A percentile compares a stretch with the other conserved stretches of the same genome.
These are phyloP conservation scores for Syzygium malaccense DNA, from an alignment of 441 rosid species.

Conservation along the genomic window DNA sequence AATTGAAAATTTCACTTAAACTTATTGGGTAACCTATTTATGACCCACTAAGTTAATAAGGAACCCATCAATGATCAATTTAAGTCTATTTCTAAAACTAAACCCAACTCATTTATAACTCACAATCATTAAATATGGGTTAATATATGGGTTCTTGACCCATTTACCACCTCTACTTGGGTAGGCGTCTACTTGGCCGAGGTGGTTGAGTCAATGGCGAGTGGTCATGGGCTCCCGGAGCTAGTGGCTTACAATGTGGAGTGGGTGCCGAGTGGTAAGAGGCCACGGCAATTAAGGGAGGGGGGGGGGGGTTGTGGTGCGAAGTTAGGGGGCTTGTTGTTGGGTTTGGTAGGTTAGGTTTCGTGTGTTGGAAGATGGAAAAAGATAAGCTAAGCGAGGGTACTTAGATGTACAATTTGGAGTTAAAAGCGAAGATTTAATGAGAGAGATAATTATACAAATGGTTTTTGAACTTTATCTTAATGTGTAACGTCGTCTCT, in stretches of 20 bases:
- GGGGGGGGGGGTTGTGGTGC: background rate
- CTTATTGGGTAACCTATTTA: too few species aligned
- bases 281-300: background rate
- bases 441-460: background rate
- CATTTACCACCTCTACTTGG: background rate
- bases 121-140: too few species aligned
- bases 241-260: background rate
- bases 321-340: background rate
- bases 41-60: too few species aligned
- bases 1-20: too few species aligned
- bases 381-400: background rate
- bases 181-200: background rate
- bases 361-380: background rate
- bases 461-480: accelerated
- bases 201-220: background rate
- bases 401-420: background rate
- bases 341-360: background rate
- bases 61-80: too few species aligned
- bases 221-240: background rate
- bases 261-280: background rate
- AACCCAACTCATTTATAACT: too few species aligned
- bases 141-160: too few species aligned
- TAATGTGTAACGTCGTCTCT: background rate
- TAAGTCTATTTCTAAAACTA: too few species aligned
- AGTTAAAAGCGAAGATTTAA: too few species aligned